Conservation (phyloP, 192 early-diverging fungal species). For the Chytriomyces sp. region DNA sequence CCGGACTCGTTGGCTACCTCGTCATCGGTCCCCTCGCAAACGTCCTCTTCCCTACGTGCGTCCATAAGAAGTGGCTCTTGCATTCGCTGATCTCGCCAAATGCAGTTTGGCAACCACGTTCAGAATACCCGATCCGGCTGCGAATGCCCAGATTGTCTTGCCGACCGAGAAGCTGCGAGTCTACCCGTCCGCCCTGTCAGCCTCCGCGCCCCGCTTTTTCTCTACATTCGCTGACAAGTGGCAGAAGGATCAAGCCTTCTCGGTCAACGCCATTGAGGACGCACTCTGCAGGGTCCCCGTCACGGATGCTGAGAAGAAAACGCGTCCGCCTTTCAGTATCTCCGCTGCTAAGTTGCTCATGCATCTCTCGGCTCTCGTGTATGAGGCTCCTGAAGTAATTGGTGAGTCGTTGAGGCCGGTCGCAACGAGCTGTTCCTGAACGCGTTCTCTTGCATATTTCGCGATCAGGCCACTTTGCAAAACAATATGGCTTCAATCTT, state of each 20-base stretch:
- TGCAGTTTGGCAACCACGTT: neutral
- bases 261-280: neutral
- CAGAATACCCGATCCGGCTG: neutral
- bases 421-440: neutral
- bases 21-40: neutral
- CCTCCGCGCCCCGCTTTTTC: slow-evolving; percentile 17
- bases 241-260: neutral
- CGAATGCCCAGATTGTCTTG: neutral
- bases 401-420: slow-evolving; percentile 3
- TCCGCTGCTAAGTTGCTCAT: slow-evolving; percentile 20
- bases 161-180: neutral
- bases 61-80: too few relatives aligned
- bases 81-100: too few relatives aligned
- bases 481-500: slow-evolving; percentile 4
- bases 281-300: slow-evolving; percentile 8
- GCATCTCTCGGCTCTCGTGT: slow-evolving; percentile 23
- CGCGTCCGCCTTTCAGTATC: slow-evolving; percentile 23
- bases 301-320: slow-evolving; percentile 2
- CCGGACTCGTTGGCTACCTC: neutral
- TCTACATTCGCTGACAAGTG: slow-evolving; percentile 7
- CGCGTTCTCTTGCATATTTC: neutral
- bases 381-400: slow-evolving; percentile 27
- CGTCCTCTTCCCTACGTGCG: neutral
- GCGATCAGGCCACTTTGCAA: slow-evolving; percentile 8
- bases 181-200: slow-evolving; percentile 2